Conservation (phyloP, 1,139 yeast species). For the Taphrina populina region DNA sequence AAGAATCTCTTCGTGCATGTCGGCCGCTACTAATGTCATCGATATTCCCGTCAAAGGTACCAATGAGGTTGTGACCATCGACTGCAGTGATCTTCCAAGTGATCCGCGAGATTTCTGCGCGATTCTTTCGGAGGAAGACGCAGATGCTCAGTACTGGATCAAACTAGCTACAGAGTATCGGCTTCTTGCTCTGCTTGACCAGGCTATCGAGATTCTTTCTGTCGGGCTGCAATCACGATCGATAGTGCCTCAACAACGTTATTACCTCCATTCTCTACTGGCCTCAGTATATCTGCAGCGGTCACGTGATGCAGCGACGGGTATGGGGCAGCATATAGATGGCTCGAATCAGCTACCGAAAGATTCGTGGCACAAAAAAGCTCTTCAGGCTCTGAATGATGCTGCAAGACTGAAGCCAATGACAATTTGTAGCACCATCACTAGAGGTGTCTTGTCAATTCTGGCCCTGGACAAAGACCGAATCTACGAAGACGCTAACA, state of each 20-base stretch:
- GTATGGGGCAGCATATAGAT: conserved; percentile 26
- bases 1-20: no score
- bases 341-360: conserved; percentile 40
- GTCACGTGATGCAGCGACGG: conserved; percentile 48
- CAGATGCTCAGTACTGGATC: conserved; percentile 73
- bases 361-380: conserved; percentile 44
- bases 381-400: conserved; percentile 44
- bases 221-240: conserved; percentile 54
- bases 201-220: conserved; percentile 63
- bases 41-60: conserved; percentile 67
- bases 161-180: conserved; percentile 62
- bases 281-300: conserved; percentile 71
- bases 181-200: conserved; percentile 57
- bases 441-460: conserved; percentile 55
- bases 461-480: conserved; percentile 20
- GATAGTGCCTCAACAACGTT: conserved; percentile 50
- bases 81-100: conserved; percentile 72
- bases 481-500: conserved; percentile 39
- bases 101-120: conserved; percentile 80
- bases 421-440: conserved; percentile 55
- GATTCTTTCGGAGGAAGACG: conserved; percentile 73
- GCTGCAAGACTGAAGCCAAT: conserved; percentile 49
- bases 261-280: conserved; percentile 60
- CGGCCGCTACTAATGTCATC: conserved; percentile 43
- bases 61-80: conserved; percentile 71